Percentiles rank a stretch among this genome's conserved stretches.
These are phyloP conservation scores for Collybiopsis confluens DNA, from an alignment of 768 basidiomycete species.

Conservation along the genomic window DNA sequence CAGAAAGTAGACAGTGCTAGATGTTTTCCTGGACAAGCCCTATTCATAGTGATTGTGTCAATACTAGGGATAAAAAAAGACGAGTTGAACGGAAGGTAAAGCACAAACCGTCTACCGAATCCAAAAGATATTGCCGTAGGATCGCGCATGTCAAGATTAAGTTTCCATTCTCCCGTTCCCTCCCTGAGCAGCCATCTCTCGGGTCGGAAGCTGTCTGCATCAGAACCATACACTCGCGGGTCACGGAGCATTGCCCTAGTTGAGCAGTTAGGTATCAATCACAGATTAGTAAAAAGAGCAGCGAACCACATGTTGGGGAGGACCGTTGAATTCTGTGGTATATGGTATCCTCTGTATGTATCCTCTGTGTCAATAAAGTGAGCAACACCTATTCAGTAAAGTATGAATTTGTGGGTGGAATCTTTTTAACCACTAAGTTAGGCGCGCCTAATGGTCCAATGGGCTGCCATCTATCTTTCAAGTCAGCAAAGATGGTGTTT, in stretches of 20 bases:
- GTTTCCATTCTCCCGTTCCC: neutral
- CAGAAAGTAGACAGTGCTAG: conserved; percentile 23
- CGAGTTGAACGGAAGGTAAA: no score
- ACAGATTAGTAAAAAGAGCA: no score
- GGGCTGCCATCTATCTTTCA: no score
- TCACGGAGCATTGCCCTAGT: neutral
- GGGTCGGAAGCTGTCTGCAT: no score
- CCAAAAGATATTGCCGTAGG: no score
- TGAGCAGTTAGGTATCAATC: neutral
- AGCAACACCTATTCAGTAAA: neutral
- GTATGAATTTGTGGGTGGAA: no score
- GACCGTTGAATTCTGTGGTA: conserved; percentile 29
- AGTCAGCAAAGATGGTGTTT: no score
- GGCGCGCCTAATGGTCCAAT: no score
- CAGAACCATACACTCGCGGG: neutral
- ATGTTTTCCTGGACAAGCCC: conserved; percentile 23
- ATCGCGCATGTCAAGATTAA: neutral
- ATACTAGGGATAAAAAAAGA: no score
- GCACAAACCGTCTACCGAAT: no score
- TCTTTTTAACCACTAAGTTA: no score
- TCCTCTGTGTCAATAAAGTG: conserved; percentile 29
- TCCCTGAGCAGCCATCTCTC: no score
- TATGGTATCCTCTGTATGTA: conserved; percentile 25
- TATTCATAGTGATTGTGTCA: neutral
- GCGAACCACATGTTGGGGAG: conserved; percentile 30